Evolutionary conservation across 2,329 filamentous ascomycete genomes (phyloP).

Genomic region (Metarhizium brunneum): DNA sequence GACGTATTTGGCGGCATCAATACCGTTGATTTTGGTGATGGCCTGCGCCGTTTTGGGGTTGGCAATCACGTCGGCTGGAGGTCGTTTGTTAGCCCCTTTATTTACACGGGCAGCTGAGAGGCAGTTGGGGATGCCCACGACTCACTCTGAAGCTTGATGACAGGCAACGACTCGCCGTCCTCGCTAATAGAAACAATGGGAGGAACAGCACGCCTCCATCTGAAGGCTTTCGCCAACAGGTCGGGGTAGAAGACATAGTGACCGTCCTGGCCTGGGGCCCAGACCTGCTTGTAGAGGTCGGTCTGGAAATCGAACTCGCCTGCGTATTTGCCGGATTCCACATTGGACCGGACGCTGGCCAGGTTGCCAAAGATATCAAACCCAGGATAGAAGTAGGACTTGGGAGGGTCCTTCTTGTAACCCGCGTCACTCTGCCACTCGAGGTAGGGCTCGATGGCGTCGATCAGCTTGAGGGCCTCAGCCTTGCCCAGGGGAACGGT

Average conservation of each 20-base stretch:
- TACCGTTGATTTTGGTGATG: constrained; percentile 19
- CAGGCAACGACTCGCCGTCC: constrained; percentile 14
- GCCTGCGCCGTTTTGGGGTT: constrained; percentile 10
- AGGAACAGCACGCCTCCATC: constrained; percentile 14
- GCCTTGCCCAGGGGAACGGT: constrained; percentile 28
- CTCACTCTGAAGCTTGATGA: constrained; percentile 14
- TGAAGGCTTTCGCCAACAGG: constrained; percentile 7
- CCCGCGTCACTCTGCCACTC: constrained; percentile 39
- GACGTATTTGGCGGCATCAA: constrained; percentile 14
- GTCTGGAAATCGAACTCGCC: constrained; percentile 47
- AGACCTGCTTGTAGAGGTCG: constrained; percentile 42
- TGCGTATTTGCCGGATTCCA: constrained; percentile 30
- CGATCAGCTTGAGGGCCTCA: constrained; percentile 24
- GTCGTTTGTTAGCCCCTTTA: background rate
- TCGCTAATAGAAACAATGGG: constrained; percentile 30
- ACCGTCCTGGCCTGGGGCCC: constrained; percentile 48
- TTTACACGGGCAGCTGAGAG: too few species aligned
- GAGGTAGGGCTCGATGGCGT: constrained; percentile 30
- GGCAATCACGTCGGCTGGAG: constrained; percentile 11
- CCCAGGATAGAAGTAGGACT: constrained; percentile 37
- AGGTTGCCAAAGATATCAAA: constrained; percentile 38
- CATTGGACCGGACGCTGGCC: constrained; percentile 33
- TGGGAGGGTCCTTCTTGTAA: constrained; percentile 41
- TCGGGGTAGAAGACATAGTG: constrained; percentile 37
- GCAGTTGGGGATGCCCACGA: background rate